These are phyloP conservation scores for Citropsis articulata DNA, from an alignment of 345 rosid genomes.

Conservation along the genomic window DNA sequence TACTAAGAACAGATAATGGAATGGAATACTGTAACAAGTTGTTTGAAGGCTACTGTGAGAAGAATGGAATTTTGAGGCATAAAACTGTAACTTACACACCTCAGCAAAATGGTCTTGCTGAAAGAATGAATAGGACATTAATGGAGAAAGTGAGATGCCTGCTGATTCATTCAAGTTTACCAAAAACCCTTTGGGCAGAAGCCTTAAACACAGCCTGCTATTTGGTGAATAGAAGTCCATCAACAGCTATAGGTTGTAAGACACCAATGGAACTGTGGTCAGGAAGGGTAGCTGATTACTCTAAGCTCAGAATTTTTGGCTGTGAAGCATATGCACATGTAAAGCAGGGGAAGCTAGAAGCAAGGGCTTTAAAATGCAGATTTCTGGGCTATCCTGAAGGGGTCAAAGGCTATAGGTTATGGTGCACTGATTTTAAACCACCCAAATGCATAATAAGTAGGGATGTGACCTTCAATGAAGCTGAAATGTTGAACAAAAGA, in stretches of 20 bases:
- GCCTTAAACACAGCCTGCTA: not conserved
- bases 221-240: not conserved
- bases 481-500: not conserved
- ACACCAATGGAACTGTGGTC: not conserved
- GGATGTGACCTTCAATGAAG: not conserved
- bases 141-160: not conserved
- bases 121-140: not conserved
- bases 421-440: not conserved
- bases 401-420: too few relatives aligned
- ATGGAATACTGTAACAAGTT: rapidly evolving
- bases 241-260: too few relatives aligned
- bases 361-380: not conserved
- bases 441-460: not conserved
- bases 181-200: not conserved
- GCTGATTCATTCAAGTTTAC: too few relatives aligned
- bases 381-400: rapidly evolving
- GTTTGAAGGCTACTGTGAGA: too few relatives aligned
- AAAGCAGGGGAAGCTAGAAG: not conserved
- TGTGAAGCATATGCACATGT: not conserved
- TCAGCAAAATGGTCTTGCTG: not conserved
- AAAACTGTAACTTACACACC: not conserved
- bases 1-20: not conserved
- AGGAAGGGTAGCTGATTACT: rapidly evolving
- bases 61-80: not conserved
- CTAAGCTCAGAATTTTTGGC: not conserved